phyloP scores from a whole-genome alignment of 2,329 filamentous ascomycete species.

The Arthrobotrys musiformis region DNA sequence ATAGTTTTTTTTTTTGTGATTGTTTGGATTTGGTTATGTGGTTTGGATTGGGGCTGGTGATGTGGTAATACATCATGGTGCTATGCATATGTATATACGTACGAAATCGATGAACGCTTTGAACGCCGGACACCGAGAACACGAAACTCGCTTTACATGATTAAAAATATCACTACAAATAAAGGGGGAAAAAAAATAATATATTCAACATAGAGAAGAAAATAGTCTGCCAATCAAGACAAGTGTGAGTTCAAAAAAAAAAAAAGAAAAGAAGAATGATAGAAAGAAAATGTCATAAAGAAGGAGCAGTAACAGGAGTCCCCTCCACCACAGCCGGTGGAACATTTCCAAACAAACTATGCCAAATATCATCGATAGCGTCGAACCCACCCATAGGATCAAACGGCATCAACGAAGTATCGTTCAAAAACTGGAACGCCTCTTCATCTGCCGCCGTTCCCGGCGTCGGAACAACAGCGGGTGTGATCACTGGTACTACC shows the following conservation, averaged over 20 bases:
- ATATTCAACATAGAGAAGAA: background rate
- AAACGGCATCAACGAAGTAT: slow-evolving; percentile 47
- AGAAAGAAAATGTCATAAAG: slow-evolving; percentile 1
- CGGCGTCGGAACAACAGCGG: background rate
- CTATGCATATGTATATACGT: background rate
- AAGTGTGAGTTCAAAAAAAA: background rate
- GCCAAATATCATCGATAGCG: slow-evolving; percentile 54
- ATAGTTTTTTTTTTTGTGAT: background rate
- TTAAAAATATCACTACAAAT: background rate
- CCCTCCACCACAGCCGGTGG: slow-evolving; percentile 20
- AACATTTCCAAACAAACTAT: slow-evolving; percentile 46
- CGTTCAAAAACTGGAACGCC: slow-evolving; percentile 45
- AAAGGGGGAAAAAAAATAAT: background rate
- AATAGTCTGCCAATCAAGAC: no score
- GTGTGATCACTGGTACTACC: background rate
- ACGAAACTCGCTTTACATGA: background rate
- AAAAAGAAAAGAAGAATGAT: slow-evolving; percentile 3
- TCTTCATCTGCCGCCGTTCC: slow-evolving; percentile 31
- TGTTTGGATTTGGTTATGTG: background rate
- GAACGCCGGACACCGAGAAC: background rate
- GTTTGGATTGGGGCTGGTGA: background rate
- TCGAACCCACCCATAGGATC: slow-evolving; percentile 52
- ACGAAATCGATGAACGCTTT: background rate
- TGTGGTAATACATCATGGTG: background rate
- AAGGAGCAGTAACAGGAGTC: background rate